Evolutionary conservation across 2,329 filamentous ascomycete species (phyloP).

Genomic region (Alternaria dauci): DNA sequence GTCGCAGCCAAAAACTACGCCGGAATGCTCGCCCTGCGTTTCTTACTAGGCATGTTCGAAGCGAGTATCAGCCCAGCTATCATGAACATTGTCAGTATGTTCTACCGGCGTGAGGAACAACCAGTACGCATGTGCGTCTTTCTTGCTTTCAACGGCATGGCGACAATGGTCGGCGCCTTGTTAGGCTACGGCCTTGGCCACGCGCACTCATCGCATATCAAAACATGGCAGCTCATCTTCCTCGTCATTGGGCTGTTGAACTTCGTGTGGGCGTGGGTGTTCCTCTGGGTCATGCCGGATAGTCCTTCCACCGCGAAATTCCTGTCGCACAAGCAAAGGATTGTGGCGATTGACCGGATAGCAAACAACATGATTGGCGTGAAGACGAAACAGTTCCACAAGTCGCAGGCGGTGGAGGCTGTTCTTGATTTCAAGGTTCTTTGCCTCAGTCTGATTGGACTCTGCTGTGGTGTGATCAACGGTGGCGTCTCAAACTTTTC

Average conservation of each 20-base stretch:
- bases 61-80: slow-evolving; percentile 47
- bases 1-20: slow-evolving; percentile 51
- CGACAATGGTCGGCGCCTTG: slow-evolving; percentile 49
- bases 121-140: slow-evolving; percentile 58
- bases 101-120: slow-evolving; percentile 47
- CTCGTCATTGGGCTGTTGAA: slow-evolving; percentile 49
- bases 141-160: slow-evolving; percentile 51
- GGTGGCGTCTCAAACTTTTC: slow-evolving; percentile 62
- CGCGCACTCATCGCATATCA: slow-evolving; percentile 34
- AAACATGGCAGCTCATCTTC: slow-evolving; percentile 50
- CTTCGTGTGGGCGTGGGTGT: slow-evolving; percentile 48
- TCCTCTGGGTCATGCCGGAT: slow-evolving; percentile 51
- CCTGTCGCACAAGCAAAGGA: slow-evolving; percentile 50
- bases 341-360: slow-evolving; percentile 53
- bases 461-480: slow-evolving; percentile 59
- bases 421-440: slow-evolving; percentile 53
- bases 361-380: slow-evolving; percentile 54
- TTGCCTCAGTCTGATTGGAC: slow-evolving; percentile 53
- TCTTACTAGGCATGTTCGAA: slow-evolving; percentile 51
- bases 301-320: slow-evolving; percentile 49
- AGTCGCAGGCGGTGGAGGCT: slow-evolving; percentile 52
- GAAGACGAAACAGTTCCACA: slow-evolving; percentile 51
- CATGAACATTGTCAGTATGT: slow-evolving; percentile 52
- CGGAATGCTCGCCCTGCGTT: slow-evolving; percentile 45
- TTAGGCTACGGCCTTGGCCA: slow-evolving; percentile 50